These are phyloP conservation scores for Tardiomyces digboiensis DNA, from an alignment of 1,139 yeast species.

Conservation along the genomic window DNA sequence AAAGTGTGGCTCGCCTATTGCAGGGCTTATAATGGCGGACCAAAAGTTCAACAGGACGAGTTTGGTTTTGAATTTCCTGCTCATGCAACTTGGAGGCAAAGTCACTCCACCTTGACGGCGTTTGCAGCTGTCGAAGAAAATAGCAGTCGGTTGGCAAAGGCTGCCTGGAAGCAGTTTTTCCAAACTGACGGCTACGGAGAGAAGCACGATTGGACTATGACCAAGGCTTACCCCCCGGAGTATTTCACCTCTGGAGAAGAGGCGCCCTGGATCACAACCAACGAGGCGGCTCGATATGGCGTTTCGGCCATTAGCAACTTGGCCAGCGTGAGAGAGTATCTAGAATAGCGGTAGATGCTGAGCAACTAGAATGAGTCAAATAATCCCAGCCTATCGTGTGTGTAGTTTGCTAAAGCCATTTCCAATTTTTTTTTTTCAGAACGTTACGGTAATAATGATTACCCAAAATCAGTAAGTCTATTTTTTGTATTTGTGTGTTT, in stretches of 20 bases:
- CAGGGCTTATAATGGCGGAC: slow-evolving; percentile 7
- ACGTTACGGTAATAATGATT: background rate
- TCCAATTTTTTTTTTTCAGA: no score
- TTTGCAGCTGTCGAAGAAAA: slow-evolving; percentile 6
- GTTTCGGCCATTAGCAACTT: slow-evolving; percentile 8
- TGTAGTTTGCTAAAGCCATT: background rate
- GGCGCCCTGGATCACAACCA: slow-evolving; percentile 9
- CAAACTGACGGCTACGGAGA: slow-evolving; percentile 6
- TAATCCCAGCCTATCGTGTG: no score
- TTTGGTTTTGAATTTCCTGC: slow-evolving; percentile 10
- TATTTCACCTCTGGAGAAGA: slow-evolving; percentile 5
- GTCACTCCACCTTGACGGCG: slow-evolving; percentile 12
- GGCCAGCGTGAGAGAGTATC: background rate
- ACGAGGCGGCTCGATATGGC: slow-evolving; percentile 10
- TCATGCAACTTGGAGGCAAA: slow-evolving; percentile 8
- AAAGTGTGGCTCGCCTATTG: slow-evolving; percentile 9
- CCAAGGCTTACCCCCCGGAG: slow-evolving; percentile 2
- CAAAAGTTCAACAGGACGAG: slow-evolving; percentile 5
- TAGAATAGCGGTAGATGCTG: background rate
- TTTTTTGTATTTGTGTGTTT: background rate
- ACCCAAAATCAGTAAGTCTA: no score
- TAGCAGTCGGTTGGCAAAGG: slow-evolving; percentile 4
- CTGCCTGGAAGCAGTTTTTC: slow-evolving; percentile 10
- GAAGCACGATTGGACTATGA: background rate
- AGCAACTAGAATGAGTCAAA: no score